Base-by-base conservation (phyloP, 73 alveolate genomes). In the Paramecium primaurelia region DNA sequence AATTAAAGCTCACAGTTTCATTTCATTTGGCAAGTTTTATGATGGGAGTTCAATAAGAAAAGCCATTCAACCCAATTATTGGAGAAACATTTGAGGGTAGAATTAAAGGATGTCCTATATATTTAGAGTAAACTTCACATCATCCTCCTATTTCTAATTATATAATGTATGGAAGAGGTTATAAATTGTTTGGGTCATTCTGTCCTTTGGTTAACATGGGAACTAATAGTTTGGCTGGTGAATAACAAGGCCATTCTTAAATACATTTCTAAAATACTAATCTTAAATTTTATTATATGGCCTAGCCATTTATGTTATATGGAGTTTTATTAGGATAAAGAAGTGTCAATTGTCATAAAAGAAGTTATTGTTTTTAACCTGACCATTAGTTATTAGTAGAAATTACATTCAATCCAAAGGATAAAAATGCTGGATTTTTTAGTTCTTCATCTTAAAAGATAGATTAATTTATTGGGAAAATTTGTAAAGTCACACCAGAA, bases 51-150 rank as follows among this genome's bases (percentile, higher is more conserved):
- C 22, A 85, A 32, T 85, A 54, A 44, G 93, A 88, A 69, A 88
- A 88, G 38, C 93, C 93, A 20, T 88, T 88, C 75, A 88, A 88
- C 26, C 93, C 93, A 4, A 88, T 88, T 10, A 36, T 88, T 11
- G 93, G 93, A 22, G 93, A 88, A 71, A 88, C 93, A 2, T 54
- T 88, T n/a, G 22, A 88, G 42, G 93, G 90, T 18, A 64, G 93
- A 69, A 44, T 88, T 8, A 37, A 40, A 20, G 93, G 93, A 22
- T 88, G 93, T 42, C 93, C 93, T 40, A 69, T 88, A 28, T 88
- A 88, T 69, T 30, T 88, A 20, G 93, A 88, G 25, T 80, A 88
- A 88, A 88, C 93, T 10, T 18, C 84, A 26, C 93, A 88, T 44
- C 93, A 88, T 69, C 93, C 93, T 68, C 93, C 93, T 10, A 42